These are phyloP conservation scores for Knoxia roxburghii DNA, from an alignment of 257 asterid species.

Conservation along the genomic window DNA sequence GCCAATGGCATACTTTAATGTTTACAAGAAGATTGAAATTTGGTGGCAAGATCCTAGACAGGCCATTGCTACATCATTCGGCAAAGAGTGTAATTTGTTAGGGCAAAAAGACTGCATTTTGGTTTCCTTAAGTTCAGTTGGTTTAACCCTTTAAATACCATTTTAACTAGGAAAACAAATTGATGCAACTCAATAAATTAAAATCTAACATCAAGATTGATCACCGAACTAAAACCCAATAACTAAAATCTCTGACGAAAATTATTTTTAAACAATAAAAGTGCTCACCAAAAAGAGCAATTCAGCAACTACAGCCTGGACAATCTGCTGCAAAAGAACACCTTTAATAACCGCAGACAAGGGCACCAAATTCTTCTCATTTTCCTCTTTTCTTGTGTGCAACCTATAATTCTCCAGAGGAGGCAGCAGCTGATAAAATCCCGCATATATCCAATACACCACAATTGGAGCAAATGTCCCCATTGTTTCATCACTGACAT, in stretches of 20 bases:
- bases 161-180: not conserved
- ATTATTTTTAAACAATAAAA: not conserved
- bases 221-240: too few relatives aligned
- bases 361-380: constrained; percentile 65
- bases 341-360: constrained; percentile 62
- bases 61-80: not conserved
- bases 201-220: not conserved
- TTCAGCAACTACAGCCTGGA: constrained; percentile 68
- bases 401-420: constrained; percentile 66
- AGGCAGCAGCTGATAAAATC: constrained; percentile 76
- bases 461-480: constrained; percentile 89
- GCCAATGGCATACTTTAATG: not conserved
- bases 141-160: not conserved
- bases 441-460: constrained; percentile 84
- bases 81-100: not conserved
- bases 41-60: not conserved
- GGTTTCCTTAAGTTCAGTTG: not conserved
- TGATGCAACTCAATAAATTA: not conserved
- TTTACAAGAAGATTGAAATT: not conserved
- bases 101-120: constrained; percentile 1
- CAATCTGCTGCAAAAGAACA: constrained; percentile 68
- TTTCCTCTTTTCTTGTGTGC: constrained; percentile 69
- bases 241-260: too few relatives aligned
- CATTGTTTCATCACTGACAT: constrained; percentile 76
- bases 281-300: constrained; percentile 65